Percentiles rank a stretch among this genome's conserved stretches.
Evolutionary conservation across 257 asterid genomes (phyloP).

Genomic region (Orobanche coerulescens): DNA sequence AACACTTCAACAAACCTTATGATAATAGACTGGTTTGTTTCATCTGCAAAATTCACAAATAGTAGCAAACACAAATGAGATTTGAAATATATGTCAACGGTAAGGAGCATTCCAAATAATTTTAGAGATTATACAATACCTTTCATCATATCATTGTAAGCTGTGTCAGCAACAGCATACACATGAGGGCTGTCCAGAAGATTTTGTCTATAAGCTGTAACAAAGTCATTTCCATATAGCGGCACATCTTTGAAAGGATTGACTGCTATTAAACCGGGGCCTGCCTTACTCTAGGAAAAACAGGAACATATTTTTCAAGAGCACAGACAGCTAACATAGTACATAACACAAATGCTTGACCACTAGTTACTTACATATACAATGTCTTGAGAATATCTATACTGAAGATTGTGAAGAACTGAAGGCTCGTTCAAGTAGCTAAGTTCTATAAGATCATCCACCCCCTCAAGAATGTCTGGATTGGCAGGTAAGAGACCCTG

Average conservation of each 20-base stretch:
- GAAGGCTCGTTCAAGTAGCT: conserved; percentile 92
- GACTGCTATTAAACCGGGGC: conserved; percentile 72
- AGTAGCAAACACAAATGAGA: conserved; percentile 14
- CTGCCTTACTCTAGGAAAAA: conserved; percentile 76
- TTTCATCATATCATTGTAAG: conserved; percentile 73
- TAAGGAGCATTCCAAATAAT: conserved; percentile 17
- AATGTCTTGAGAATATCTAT: conserved; percentile 53
- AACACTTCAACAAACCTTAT: conserved; percentile 58
- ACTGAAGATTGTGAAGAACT: conserved; percentile 78
- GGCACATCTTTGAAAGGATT: conserved; percentile 77
- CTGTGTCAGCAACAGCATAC: conserved; percentile 70
- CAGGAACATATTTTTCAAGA: conserved; percentile 26
- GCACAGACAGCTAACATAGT: background rate
- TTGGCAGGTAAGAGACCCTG: conserved; percentile 82
- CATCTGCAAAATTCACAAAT: conserved; percentile 48
- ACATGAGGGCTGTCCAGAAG: conserved; percentile 83
- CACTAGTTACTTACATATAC: conserved; percentile 61
- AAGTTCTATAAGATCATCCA: conserved; percentile 79
- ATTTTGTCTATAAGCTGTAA: conserved; percentile 65
- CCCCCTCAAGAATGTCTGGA: conserved; percentile 85
- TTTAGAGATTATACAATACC: conserved; percentile 37
- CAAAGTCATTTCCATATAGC: conserved; percentile 58
- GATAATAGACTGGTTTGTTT: conserved; percentile 69
- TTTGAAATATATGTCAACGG: conserved; percentile 16
- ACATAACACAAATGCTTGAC: background rate